Evolutionary conservation across 108 stramenopile species (phyloP), one percentile per base, ranked within the genome.

Genomic region (Fragilaria radians): DNA sequence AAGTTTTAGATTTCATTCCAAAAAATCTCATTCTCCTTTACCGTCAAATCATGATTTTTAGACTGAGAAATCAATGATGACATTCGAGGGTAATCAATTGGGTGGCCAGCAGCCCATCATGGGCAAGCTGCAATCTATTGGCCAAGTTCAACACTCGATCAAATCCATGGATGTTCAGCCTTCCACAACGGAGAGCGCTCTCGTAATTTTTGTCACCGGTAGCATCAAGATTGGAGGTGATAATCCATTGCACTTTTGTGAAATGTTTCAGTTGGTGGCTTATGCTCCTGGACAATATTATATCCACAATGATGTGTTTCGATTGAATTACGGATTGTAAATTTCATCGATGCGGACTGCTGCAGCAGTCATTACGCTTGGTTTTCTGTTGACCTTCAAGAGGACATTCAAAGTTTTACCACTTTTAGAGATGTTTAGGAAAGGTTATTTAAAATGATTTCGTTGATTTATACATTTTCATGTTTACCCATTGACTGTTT

Each of bases 221-320:
- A 64, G 60, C 24, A 67, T 90, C 52, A 33, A 71, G 51, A 86
- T 91, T 67, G 95, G 82, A n/a, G 84, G 81, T 29, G 94, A 81
- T 48, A 96, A 96, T 70, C 91, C 89, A n/a, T 71, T 97, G 42
- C 95, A 95, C 66, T 97, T 93, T 69, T 90, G 90, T 49, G 91
- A 97, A 51, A 72, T 93, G 42, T 96, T 97, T 65, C 92, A 96
- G 61, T 72, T 97, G 33, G 91, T 96, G 18, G 63, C 79, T 5
- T 80, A 89, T 23, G 90, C 61, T 4, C 94, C 93, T 1, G 86
- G 85, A 26, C 69, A 78, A 56, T 97, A 95, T 56, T 92, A 95
- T 71, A 92, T 97, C 5, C 91, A 95, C 68, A 97, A 97, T 67
- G 83, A 86, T 59, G 74, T 97, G 23, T 94, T 96, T 71, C 81